Base-by-base conservation (phyloP, 164 flowering plant species). In the Malania oleifera region DNA sequence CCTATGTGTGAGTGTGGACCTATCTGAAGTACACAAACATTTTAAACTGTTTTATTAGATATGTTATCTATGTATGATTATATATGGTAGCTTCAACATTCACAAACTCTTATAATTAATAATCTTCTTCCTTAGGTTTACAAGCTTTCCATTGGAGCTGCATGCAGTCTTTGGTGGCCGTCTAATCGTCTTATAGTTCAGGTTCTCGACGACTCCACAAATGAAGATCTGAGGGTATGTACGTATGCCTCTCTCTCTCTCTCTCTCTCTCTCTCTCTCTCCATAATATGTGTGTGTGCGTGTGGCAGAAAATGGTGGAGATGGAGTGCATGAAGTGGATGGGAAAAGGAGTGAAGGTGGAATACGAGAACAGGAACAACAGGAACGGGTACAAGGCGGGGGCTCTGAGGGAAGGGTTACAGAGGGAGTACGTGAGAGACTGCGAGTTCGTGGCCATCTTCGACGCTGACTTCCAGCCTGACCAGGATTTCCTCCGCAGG, bases 401-500 rank as follows among this genome's bases (percentile, higher is more conserved):
- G 14, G 86, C 86, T 18, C 78, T 85, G n/a, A 59, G 68, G 4
- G 86, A 80, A 39, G 88, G 86, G 2, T 56, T 83, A 13, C 54
- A 77, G 64, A 66, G 73, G 41, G 39, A 56, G 9, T 85, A 85
- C 43, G 82, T 83, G 10, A 61, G 70, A 25, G 73, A 79, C 25
- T 85, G 88, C 18, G 82, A 85, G 43, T 81, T 57, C 29, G 91
- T 81, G 1, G 78, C 59, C 19, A 83, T 83, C 35, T 83, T 85
- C 20, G 88, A 85, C 31, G 88, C 91, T 0, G 88, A 85, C 56
- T 85, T 83, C 60, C 91, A 85, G 61, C 91, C 88, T 0, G 85
- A 85, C 5, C 18, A 63, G 11, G 82, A 85, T 52, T 83, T 67
- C 46, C 77, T 85, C 1, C 67, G 69, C 75, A 65, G 78, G 52